phyloP scores from a whole-genome alignment of 352 stramenopile species.

The Phytophthora pluvialis region DNA sequence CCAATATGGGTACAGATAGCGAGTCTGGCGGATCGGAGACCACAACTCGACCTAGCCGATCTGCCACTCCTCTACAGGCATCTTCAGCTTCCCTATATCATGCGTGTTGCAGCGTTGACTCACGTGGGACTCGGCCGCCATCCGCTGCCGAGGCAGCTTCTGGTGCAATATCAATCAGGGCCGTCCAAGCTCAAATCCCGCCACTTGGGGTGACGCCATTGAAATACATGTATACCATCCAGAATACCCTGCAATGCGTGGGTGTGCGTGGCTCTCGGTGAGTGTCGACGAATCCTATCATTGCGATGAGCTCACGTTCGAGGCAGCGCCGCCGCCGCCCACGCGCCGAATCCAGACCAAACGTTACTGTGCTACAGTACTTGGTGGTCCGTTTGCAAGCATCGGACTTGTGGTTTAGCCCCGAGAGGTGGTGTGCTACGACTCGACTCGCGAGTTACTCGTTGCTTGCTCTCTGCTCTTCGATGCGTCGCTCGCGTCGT shows the following conservation, averaged over 20 bases:
- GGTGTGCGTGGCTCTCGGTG: conserved; percentile 10
- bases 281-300: conserved; percentile 13
- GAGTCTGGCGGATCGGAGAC: neutral
- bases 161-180: conserved; percentile 24
- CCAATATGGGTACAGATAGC: conserved; percentile 10
- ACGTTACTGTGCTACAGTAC: neutral
- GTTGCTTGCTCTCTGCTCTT: conserved; percentile 14
- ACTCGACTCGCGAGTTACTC: conserved; percentile 5
- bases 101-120: conserved; percentile 18
- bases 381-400: conserved; percentile 6
- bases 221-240: neutral
- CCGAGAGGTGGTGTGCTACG: conserved; percentile 4
- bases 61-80: conserved; percentile 25
- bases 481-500: conserved; percentile 15
- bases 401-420: neutral
- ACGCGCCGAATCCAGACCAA: neutral
- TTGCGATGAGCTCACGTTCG: conserved; percentile 6
- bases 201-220: conserved; percentile 7
- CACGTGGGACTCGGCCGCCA: conserved; percentile 20
- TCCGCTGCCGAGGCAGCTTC: conserved; percentile 20
- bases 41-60: neutral
- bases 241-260: neutral
- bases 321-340: neutral
- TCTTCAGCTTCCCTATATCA: conserved; percentile 15
- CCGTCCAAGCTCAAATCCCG: conserved; percentile 8